Conservation (phyloP, 257 asterid genomes). For the Anisodus tanguticus region DNA sequence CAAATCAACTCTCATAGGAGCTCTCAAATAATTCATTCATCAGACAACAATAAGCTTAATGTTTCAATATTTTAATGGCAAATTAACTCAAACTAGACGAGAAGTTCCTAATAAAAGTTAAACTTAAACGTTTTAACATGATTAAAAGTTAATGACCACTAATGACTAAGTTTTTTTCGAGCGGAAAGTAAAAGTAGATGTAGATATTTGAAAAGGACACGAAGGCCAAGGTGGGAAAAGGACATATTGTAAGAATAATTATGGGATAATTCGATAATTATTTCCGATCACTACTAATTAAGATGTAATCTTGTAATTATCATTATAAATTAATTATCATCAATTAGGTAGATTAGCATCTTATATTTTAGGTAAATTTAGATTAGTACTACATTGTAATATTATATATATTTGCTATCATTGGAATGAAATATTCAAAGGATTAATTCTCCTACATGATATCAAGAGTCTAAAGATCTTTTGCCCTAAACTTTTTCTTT, state of each 20-base stretch:
- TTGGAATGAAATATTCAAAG: no score
- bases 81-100: neutral
- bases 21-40: neutral
- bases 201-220: slow-evolving; percentile 4
- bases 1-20: neutral
- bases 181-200: neutral
- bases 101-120: neutral
- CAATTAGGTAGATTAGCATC: no score
- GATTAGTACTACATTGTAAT: no score
- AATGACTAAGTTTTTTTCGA: neutral
- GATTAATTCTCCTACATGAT: no score
- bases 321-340: no score
- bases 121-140: neutral
- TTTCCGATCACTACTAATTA: no score
- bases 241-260: slow-evolving; percentile 26
- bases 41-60: neutral
- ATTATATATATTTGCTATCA: no score
- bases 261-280: no score
- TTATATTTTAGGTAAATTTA: no score
- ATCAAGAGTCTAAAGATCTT: no score
- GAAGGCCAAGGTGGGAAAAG: slow-evolving; percentile 42
- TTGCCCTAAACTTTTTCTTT: no score
- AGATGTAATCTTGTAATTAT: no score
- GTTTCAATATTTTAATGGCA: neutral
- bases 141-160: neutral